Base-by-base conservation (phyloP, 768 basidiomycete genomes). In the Wakefieldia striispora region DNA sequence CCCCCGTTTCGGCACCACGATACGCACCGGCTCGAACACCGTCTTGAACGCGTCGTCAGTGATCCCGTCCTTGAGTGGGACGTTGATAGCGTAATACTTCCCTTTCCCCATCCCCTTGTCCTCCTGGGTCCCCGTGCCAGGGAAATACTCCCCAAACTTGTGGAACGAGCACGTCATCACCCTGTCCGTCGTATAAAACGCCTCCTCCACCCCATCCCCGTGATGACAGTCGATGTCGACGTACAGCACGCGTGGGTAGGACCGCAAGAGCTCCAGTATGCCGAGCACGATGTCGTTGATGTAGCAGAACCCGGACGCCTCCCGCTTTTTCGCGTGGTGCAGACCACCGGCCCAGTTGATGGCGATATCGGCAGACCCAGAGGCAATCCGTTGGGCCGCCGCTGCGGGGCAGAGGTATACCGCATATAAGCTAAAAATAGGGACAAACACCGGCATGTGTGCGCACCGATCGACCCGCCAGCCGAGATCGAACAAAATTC, bases 141-240 rank as follows among this genome's bases (percentile, higher is more conserved):
- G 88, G 64, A 88, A 82, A 50, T 63, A 66, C 17, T 97, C 94
- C 16, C 97, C 95, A 59, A 90, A 97, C 69, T 97, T 95, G 73
- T 98, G 97, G 66, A 99, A 95, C 41, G 88, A 91, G 61, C 86
- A 89, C 3, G 95, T 97, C 89, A 97, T 94, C 59, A 98, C 97
- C 43, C 97, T 78, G 66, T 98, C 91, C 4, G 92, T 95, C 31
- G 91, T 95, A 67, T 97, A 97, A 74, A 98, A 97, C 3, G 95
- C 97, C 65, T 98, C 97, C 61, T 99, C 97, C 29, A 98, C 97
- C 13, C 95, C 95, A 65, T 98, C 97, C 16, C 97, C 95, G 67
- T 99, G 97, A 66, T 98, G 97, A 43, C 93, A 93, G 69, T 98
- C 97, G 51, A 98, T 94, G 70, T 99, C 95, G 68, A 99, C 87